These are phyloP conservation scores for Sonneratia alba DNA, from an alignment of 345 rosid genomes.

Conservation along the genomic window DNA sequence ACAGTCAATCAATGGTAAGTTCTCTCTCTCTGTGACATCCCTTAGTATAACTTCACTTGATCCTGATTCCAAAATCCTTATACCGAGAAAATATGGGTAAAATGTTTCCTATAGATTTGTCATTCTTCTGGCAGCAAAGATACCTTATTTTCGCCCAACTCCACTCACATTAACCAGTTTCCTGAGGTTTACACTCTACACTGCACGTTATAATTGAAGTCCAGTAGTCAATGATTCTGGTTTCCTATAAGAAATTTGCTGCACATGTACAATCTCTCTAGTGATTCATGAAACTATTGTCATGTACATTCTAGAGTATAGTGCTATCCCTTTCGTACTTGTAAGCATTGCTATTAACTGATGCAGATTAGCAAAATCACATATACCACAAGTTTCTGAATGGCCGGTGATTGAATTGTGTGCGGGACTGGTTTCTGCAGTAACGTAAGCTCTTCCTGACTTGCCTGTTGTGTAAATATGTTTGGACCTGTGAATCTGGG, in stretches of 20 bases:
- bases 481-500: constrained; percentile 8
- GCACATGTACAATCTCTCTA: neutral
- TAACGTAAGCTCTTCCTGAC: neutral
- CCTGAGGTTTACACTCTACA: neutral
- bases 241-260: neutral
- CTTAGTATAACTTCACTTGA: neutral
- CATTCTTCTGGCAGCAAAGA: neutral
- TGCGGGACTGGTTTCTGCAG: neutral
- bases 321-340: neutral
- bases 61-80: neutral
- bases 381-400: neutral
- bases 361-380: neutral
- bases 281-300: neutral
- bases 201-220: neutral
- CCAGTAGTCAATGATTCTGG: neutral
- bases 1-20: constrained; percentile 11
- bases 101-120: neutral
- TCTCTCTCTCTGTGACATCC: neutral
- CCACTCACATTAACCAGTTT: neutral
- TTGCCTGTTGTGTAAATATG: constrained; percentile 2
- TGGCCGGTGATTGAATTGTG: neutral
- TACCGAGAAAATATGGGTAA: neutral
- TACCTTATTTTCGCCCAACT: neutral
- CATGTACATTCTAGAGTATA: neutral
- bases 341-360: neutral